These are phyloP conservation scores for Dictyostelium citrinum DNA, from an alignment of 78 protist species.

Conservation along the genomic window DNA sequence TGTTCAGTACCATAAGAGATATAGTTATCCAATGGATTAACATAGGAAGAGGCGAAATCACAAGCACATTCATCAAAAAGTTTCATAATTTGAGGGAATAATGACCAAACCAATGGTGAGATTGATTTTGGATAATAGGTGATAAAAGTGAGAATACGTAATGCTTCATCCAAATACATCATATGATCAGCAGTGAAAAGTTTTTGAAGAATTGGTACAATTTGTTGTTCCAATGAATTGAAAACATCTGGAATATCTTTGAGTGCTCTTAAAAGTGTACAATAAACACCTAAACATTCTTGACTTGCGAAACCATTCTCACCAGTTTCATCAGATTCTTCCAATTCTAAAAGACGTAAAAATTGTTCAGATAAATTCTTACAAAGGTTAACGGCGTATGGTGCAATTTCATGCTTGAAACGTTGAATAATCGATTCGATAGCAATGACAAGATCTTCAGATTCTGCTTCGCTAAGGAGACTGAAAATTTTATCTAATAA, in stretches of 20 bases:
- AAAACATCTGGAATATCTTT: slow-evolving; percentile 46
- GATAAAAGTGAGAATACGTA: slow-evolving; percentile 46
- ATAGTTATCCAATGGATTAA: slow-evolving; percentile 73
- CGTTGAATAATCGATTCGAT: slow-evolving; percentile 61
- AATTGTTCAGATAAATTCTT: slow-evolving; percentile 8
- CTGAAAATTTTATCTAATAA: slow-evolving; percentile 72
- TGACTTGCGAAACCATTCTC: slow-evolving; percentile 9
- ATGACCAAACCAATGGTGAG: slow-evolving; percentile 31
- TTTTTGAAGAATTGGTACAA: slow-evolving; percentile 13
- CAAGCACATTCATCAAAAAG: slow-evolving; percentile 55
- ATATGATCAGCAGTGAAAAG: neutral
- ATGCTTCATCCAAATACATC: slow-evolving; percentile 63
- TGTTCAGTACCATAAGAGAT: slow-evolving; percentile 69
- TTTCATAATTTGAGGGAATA: slow-evolving; percentile 55
- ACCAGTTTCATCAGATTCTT: neutral
- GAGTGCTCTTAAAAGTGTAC: slow-evolving; percentile 27
- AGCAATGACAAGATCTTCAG: slow-evolving; percentile 78
- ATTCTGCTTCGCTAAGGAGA: slow-evolving; percentile 77
- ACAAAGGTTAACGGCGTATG: slow-evolving; percentile 38
- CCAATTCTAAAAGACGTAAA: slow-evolving; percentile 7
- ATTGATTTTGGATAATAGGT: slow-evolving; percentile 72
- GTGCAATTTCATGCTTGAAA: slow-evolving; percentile 78
- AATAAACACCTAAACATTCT: slow-evolving; percentile 38
- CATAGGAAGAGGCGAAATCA: slow-evolving; percentile 39
- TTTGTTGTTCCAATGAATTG: slow-evolving; percentile 10